phyloP scores from a whole-genome alignment of 139 green algal species.

The Marvania coccoides region DNA sequence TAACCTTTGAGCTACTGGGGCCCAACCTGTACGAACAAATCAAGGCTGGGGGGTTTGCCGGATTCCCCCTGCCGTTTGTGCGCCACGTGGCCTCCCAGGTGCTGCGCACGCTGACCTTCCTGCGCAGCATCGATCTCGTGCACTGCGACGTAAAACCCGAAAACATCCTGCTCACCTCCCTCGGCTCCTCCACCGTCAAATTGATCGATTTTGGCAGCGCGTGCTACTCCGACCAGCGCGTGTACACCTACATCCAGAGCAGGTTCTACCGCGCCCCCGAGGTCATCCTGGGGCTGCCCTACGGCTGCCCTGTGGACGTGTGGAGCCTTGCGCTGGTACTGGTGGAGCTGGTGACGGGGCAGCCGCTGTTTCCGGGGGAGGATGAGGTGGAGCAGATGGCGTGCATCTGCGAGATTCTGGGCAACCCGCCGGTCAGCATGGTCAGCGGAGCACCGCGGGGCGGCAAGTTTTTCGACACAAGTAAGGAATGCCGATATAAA shows the following conservation, averaged over 20 bases:
- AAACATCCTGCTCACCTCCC: slow-evolving; percentile 82
- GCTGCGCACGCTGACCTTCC: slow-evolving; percentile 68
- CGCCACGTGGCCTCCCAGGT: slow-evolving; percentile 77
- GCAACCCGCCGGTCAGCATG: slow-evolving; percentile 51
- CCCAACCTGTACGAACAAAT: slow-evolving; percentile 97
- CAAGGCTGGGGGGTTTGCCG: slow-evolving; percentile 76
- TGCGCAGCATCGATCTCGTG: slow-evolving; percentile 77
- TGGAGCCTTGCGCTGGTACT: slow-evolving; percentile 93
- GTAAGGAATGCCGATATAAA: background rate
- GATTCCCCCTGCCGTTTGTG: slow-evolving; percentile 74
- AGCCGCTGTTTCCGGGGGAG: slow-evolving; percentile 8
- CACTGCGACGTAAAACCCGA: slow-evolving; percentile 99
- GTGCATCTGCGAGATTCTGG: slow-evolving; percentile 82
- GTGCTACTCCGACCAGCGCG: slow-evolving; percentile 76
- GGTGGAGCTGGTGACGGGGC: slow-evolving; percentile 17
- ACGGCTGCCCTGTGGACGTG: slow-evolving; percentile 90
- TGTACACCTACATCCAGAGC: slow-evolving; percentile 97
- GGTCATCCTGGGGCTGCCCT: slow-evolving; percentile 79
- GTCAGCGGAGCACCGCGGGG: slow-evolving; percentile 52
- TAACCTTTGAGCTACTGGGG: slow-evolving; percentile 93
- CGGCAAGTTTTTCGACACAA: slow-evolving; percentile 66
- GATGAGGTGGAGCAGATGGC: slow-evolving; percentile 84
- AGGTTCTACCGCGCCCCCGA: slow-evolving; percentile 91
- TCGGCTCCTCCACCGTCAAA: slow-evolving; percentile 1
- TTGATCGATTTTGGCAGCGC: slow-evolving; percentile 95